Conservation (phyloP, 768 basidiomycete species). For the Calvatia gigantea region DNA sequence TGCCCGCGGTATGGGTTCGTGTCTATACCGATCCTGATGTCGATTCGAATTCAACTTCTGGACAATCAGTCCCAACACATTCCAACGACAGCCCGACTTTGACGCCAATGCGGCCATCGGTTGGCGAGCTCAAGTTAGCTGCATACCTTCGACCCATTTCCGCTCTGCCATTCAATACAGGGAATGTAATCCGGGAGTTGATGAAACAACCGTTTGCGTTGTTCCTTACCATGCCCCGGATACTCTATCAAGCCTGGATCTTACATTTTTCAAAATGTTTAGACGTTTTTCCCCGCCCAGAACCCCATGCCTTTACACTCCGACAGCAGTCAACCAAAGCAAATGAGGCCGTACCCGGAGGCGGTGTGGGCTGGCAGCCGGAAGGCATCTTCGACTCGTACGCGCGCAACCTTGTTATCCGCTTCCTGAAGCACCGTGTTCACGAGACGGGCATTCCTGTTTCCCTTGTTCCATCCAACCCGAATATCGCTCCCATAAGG, state of each 20-base stretch:
- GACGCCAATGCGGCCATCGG: background rate
- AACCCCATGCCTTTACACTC: constrained; percentile 36
- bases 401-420: constrained; percentile 27
- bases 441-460: constrained; percentile 32
- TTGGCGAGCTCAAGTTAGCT: constrained; percentile 46
- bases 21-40: constrained; percentile 25
- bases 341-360: constrained; percentile 14
- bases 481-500: constrained; percentile 22
- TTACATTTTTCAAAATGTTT: constrained; percentile 59
- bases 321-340: background rate
- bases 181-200: constrained; percentile 35
- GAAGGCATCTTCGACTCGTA: constrained; percentile 30
- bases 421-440: constrained; percentile 32
- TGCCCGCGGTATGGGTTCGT: constrained; percentile 40
- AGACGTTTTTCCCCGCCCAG: constrained; percentile 56
- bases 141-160: constrained; percentile 40
- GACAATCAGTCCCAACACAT: background rate
- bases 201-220: constrained; percentile 46
- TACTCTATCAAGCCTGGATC: constrained; percentile 55
- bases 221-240: constrained; percentile 54
- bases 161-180: constrained; percentile 36
- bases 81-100: background rate
- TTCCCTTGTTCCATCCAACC: constrained; percentile 35
- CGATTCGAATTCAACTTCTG: background rate
- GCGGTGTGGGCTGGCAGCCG: constrained; percentile 33